Evolutionary conservation across 2,329 filamentous ascomycete species (phyloP).

Genomic region (Beauveria varroae): DNA sequence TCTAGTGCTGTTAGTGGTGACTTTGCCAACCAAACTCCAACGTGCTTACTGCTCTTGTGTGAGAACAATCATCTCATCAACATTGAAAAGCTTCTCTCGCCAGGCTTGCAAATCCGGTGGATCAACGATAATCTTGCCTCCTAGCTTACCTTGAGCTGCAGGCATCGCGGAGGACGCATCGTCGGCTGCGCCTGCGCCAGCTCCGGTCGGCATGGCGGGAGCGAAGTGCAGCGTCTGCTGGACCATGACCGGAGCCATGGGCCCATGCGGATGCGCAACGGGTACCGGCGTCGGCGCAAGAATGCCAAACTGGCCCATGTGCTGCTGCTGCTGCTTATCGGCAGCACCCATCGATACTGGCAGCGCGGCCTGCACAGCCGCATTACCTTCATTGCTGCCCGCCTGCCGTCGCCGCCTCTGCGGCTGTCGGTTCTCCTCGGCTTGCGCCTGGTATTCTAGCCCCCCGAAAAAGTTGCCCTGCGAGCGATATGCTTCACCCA

Average conservation of each 20-base stretch:
- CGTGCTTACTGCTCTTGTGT: conserved; percentile 61
- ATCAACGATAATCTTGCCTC: conserved; percentile 51
- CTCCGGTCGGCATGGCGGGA: conserved; percentile 9
- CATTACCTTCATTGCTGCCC: conserved; percentile 12
- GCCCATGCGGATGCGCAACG: not conserved
- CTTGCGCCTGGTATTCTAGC: conserved; percentile 7
- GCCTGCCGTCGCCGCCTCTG: conserved; percentile 8
- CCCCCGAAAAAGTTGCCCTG: conserved; percentile 3
- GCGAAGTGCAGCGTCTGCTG: conserved; percentile 5
- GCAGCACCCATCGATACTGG: conserved; percentile 16
- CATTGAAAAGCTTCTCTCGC: conserved; percentile 66
- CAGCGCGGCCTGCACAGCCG: not conserved
- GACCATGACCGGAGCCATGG: not conserved
- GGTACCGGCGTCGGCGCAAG: conserved; percentile 28
- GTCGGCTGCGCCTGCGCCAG: not conserved
- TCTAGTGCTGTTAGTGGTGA: conserved; percentile 31
- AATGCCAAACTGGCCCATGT: conserved; percentile 37
- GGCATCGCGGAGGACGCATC: conserved; percentile 19
- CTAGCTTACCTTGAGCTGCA: conserved; percentile 34
- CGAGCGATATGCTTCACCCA: conserved; percentile 5
- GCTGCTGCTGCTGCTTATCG: conserved; percentile 6
- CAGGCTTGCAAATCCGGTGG: conserved; percentile 62
- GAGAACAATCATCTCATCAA: conserved; percentile 65
- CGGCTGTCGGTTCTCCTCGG: not conserved
- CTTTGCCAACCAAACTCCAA: not conserved